A percentile compares a stretch with the other conserved stretches of the same genome.
phyloP scores from a whole-genome alignment of 805 yeast genomes.

The Wickerhamomyces tratensis region DNA sequence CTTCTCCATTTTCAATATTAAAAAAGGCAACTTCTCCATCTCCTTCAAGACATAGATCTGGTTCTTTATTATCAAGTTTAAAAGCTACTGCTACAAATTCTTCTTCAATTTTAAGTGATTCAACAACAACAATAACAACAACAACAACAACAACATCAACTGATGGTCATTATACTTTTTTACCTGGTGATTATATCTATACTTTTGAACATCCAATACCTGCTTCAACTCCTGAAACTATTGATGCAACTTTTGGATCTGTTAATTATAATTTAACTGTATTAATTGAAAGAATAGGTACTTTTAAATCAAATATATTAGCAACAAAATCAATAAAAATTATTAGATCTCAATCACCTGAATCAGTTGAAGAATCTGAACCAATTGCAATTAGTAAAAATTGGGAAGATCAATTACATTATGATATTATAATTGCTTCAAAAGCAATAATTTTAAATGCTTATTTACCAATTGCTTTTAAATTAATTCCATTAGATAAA shows the following conservation, averaged over 20 bases:
- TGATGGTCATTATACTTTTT: slow-evolving; percentile 35
- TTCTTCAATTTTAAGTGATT: background rate
- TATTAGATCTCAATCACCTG: slow-evolving; percentile 69
- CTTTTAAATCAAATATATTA: slow-evolving; percentile 69
- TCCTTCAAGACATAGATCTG: slow-evolving; percentile 6
- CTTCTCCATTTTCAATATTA: slow-evolving; percentile 13
- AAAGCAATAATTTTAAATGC: slow-evolving; percentile 82
- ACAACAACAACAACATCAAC: background rate
- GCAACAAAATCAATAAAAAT: slow-evolving; percentile 58
- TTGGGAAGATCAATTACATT: slow-evolving; percentile 89
- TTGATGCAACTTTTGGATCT: slow-evolving; percentile 70
- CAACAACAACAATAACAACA: background rate
- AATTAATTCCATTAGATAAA: slow-evolving; percentile 80
- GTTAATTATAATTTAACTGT: slow-evolving; percentile 68
- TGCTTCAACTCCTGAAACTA: slow-evolving; percentile 73
- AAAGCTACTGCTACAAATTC: slow-evolving; percentile 1
- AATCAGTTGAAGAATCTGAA: slow-evolving; percentile 79
- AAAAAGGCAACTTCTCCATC: slow-evolving; percentile 19
- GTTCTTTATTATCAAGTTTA: slow-evolving; percentile 5
- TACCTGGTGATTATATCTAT: slow-evolving; percentile 87
- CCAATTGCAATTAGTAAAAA: slow-evolving; percentile 85
- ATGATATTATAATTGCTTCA: slow-evolving; percentile 86
- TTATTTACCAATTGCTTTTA: slow-evolving; percentile 73
- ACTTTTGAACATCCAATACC: slow-evolving; percentile 86
- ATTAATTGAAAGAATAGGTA: slow-evolving; percentile 63